phyloP scores from a whole-genome alignment of 2,329 filamentous ascomycete species.

The Colletotrichum chrysophilum region DNA sequence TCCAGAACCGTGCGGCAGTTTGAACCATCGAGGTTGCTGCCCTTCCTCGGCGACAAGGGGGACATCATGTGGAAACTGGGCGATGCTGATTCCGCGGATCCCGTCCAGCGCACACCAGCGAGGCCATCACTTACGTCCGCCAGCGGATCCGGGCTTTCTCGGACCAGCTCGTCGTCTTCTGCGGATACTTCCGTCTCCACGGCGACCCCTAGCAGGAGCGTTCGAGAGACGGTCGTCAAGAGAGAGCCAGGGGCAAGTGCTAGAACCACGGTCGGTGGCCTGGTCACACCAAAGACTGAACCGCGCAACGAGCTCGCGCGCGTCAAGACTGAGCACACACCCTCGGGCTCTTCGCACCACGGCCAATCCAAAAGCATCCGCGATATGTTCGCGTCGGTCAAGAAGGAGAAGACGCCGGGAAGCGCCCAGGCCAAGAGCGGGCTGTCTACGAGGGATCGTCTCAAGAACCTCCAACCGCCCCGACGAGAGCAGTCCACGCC shows the following conservation, averaged over 20 bases:
- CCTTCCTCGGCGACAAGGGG: slow-evolving; percentile 6
- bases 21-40: background rate
- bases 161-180: background rate
- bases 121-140: background rate
- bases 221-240: background rate
- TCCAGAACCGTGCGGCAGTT: background rate
- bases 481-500: background rate
- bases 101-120: background rate
- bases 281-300: background rate
- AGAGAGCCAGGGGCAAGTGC: background rate
- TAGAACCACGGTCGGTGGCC: background rate
- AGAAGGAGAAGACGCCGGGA: background rate
- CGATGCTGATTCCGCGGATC: background rate
- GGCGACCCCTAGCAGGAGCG: background rate
- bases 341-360: background rate
- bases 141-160: background rate
- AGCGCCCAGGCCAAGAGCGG: background rate
- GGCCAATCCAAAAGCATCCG: background rate
- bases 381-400: background rate
- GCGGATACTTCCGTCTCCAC: background rate
- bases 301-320: background rate
- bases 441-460: slow-evolving; percentile 1
- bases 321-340: background rate
- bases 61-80: slow-evolving; percentile 11
- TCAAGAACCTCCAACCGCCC: background rate